Evolutionary conservation across 2,329 filamentous ascomycete species (phyloP).

Genomic region (Sporothrix curviconia): DNA sequence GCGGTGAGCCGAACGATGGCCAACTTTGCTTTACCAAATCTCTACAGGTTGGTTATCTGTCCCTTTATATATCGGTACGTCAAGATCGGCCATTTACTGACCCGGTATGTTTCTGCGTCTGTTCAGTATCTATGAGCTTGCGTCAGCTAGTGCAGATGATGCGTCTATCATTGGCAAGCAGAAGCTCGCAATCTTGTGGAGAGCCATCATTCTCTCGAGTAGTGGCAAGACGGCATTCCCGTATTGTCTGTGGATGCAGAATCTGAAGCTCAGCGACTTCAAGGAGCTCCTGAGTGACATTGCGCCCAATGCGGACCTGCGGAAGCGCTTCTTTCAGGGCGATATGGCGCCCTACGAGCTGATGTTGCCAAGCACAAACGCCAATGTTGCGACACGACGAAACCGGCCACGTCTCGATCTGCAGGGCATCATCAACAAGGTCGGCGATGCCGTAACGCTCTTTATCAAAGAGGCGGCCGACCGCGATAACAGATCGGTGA

Average conservation of each 20-base stretch:
- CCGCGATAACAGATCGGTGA: slow-evolving; percentile 38
- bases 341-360: slow-evolving; percentile 33
- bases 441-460: slow-evolving; percentile 50
- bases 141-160: slow-evolving; percentile 37
- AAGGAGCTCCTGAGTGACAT: slow-evolving; percentile 52
- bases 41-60: slow-evolving; percentile 50
- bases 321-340: slow-evolving; percentile 34
- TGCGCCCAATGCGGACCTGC: slow-evolving; percentile 23
- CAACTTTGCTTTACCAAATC: slow-evolving; percentile 50
- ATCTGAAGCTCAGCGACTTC: slow-evolving; percentile 57
- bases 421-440: slow-evolving; percentile 37
- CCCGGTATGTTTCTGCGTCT: too few species aligned
- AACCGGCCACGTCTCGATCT: slow-evolving; percentile 27
- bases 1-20: slow-evolving; percentile 50
- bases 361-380: slow-evolving; percentile 16
- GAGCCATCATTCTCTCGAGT: slow-evolving; percentile 60
- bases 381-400: slow-evolving; percentile 17
- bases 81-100: too few species aligned
- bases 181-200: slow-evolving; percentile 61
- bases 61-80: background rate
- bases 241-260: slow-evolving; percentile 62
- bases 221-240: slow-evolving; percentile 57
- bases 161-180: slow-evolving; percentile 32
- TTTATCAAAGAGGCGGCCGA: slow-evolving; percentile 36
- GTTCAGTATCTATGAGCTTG: slow-evolving; percentile 40